These are phyloP conservation scores for Agaricus sinodeliciosus DNA, from an alignment of 768 basidiomycete genomes.

Conservation along the genomic window DNA sequence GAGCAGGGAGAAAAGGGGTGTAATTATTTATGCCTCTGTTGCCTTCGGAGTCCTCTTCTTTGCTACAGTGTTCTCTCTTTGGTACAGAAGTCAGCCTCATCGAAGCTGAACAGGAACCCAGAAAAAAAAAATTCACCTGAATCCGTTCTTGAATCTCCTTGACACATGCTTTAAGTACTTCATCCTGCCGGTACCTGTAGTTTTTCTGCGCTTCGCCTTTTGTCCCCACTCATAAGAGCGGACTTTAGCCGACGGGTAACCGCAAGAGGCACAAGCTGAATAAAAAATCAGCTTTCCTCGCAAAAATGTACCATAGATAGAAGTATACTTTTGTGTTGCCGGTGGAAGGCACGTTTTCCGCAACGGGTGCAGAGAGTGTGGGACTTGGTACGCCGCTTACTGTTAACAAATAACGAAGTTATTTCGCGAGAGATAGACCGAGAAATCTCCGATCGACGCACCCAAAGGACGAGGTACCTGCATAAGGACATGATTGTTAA, in stretches of 20 bases:
- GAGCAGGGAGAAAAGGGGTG: not conserved
- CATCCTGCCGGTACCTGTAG: conserved; percentile 97
- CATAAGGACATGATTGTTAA: conserved; percentile 4
- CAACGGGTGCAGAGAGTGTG: conserved; percentile 98
- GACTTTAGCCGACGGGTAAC: conserved; percentile 92
- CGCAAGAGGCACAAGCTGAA: conserved; percentile 92
- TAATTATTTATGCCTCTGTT: conserved; percentile 6
- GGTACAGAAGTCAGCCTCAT: not conserved
- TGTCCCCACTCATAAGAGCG: conserved; percentile 97
- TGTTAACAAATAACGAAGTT: conserved; percentile 22
- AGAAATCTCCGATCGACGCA: conserved; percentile 34
- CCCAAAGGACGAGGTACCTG: conserved; percentile 97
- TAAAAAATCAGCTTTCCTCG: not conserved
- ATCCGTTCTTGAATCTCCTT: conserved; percentile 98
- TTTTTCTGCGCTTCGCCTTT: conserved; percentile 99
- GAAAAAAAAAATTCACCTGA: conserved; percentile 52
- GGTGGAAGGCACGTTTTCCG: conserved; percentile 93
- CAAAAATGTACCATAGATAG: too few relatives aligned
- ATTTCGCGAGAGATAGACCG: not conserved
- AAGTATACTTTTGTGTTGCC: conserved; percentile 90
- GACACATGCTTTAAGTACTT: conserved; percentile 86
- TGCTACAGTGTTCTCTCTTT: conserved; percentile 86
- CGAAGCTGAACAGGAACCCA: too few relatives aligned
- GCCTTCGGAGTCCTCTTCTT: conserved; percentile 56
- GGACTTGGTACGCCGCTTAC: conserved; percentile 96